Evolutionary conservation across 306 rosid species (phyloP), one percentile per base, ranked within the genome.

Genomic region (Sicyos edulis): DNA sequence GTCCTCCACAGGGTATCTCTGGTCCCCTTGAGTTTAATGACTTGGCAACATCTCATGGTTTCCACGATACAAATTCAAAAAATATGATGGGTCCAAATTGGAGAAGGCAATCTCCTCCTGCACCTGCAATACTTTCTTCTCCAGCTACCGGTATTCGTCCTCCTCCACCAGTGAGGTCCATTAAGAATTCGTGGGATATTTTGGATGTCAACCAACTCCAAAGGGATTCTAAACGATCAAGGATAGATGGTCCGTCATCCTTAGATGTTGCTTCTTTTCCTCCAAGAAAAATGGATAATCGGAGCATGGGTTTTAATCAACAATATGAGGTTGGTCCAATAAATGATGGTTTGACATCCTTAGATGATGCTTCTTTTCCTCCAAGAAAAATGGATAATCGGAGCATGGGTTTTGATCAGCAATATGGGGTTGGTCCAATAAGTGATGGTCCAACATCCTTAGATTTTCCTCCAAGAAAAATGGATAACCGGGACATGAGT

Each of bases 21-120:
- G 95, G 91, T 26, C 79, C 86, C 47, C 79, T 86, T 5, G 96
- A 89, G 55, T 81, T 86, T 64, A 86, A 83, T 75, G 97, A 92
- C 71, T 79, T 83, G 74, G 70, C 76, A 9, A 59, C 85, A 0
- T 78, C 75, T 52, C 84, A 85, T 62, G 80, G 78, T 80, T 80
- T 85, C 74, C 97, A 86, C 81, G 96, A 92, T 64, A 85, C 83
- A 57, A 84, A 82, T 82, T 86, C 89, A 78, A 90, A 85, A 75
- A 83, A 73, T 82, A 77, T 78, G 68, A 79, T 85, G 82, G 89
- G 85, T 83, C 83, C 96, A 42, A 92, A 85, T 82, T 86, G 95
- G 97, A 88, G 85, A 76, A 86, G 92, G 79, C 88, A 82, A 29
- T 89, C 97, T 82, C 88, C 96, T 79, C 93, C 97, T 55, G 79